Evolutionary conservation across 108 stramenopile genomes (phyloP), one percentile per base, ranked within the genome.

Genomic region (Cyclostephanos tholiformis): DNA sequence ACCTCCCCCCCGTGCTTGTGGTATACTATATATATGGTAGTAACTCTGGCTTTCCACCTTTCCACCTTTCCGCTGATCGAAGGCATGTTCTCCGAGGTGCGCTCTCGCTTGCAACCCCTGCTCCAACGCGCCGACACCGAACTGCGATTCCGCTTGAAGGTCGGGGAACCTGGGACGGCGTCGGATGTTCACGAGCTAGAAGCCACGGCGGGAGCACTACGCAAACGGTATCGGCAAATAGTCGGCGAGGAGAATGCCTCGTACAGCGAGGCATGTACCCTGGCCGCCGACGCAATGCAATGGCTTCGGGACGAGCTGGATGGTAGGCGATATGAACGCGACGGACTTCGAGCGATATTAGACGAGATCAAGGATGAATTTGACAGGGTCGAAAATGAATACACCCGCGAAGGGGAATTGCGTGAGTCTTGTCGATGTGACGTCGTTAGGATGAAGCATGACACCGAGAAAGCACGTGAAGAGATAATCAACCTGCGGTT

Each of bases 241-340:
- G 48, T 70, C 53, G 63, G 69, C 49, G 62, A 77, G 17, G 63
- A 69, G 43, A 60, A 69, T 16, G 68, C 69, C 19, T 58, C 57
- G 12, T 63, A 36, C 61, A 66, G 60, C 36, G 74, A 76, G 38
- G 75, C 75, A 19, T 76, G 75, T 23, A 60, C 46, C n/a, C 51
- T 66, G 13, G 75, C 48, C 23, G 43, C 49, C 2, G 48, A 76
- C 39, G 60, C 57, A 22, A 68, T 68, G 35, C 30, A 51, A 13
- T 39, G 52, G 16, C 63, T 53, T 2, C 60, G 50, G 9, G 50
- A 63, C 39, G 71, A 62, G n/a, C 25, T 50, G 39, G 71, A 55
- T 0, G 7, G 38, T 22, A 52, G 26, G 50, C 35, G 50, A 22
- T 16, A 23, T 4, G 41, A 72, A 26, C 71, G 71, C 25, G 35